phyloP scores from a whole-genome alignment of 352 stramenopile genomes.

The Elongisporangium prolatum region DNA sequence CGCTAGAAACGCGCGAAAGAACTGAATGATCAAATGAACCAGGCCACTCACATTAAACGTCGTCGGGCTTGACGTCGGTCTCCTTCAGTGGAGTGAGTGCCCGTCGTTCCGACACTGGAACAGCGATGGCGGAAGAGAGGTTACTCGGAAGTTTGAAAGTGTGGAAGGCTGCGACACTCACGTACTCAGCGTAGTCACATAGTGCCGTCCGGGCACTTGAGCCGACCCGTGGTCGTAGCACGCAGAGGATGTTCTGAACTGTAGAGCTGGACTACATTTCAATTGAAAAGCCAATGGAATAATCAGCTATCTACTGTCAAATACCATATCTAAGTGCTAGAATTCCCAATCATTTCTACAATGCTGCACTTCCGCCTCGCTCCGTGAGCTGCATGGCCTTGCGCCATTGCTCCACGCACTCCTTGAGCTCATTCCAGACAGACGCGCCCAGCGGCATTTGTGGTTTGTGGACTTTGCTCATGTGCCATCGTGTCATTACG shows the following conservation, averaged over 20 bases:
- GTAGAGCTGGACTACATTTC: no score
- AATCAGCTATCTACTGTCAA: no score
- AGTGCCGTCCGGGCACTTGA: conserved; percentile 36
- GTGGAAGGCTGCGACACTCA: conserved; percentile 59
- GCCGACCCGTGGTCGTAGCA: no score
- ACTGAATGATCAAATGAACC: conserved; percentile 74
- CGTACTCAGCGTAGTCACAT: conserved; percentile 67
- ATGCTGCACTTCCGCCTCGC: conserved; percentile 45
- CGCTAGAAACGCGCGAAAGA: conserved; percentile 46
- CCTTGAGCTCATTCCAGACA: conserved; percentile 17
- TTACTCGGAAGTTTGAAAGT: conserved; percentile 69
- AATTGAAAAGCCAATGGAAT: no score
- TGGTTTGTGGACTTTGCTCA: conserved; percentile 3
- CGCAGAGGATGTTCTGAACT: no score
- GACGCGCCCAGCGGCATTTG: conserved; percentile 5
- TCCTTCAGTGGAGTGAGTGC: conserved; percentile 68
- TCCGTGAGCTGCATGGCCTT: conserved; percentile 17
- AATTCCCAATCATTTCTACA: no score
- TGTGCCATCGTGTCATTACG: conserved; percentile 12
- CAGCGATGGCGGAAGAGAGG: conserved; percentile 51
- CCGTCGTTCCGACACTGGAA: conserved; percentile 76
- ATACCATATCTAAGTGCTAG: no score
- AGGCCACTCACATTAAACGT: conserved; percentile 69
- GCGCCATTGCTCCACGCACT: conserved; percentile 24
- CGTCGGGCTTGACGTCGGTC: conserved; percentile 31